Evolutionary conservation across 2,329 filamentous ascomycete species (phyloP), one percentile per base, ranked within the genome.

Genomic region (Paecilomyces niveus): DNA sequence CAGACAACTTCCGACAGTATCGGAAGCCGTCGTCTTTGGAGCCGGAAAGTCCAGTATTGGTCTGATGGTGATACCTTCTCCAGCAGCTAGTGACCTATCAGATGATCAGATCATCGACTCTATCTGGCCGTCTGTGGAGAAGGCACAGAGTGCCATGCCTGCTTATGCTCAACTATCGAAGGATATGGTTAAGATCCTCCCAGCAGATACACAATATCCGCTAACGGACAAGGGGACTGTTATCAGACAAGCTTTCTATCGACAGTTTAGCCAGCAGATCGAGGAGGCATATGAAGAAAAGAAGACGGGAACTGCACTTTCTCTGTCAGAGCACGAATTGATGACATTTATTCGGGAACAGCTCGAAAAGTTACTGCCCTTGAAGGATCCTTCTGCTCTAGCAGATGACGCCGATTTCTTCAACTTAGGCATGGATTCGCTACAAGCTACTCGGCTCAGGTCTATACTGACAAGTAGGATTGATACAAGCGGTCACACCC

Each of bases 401-500:
- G 52, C 67, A 9, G 64, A 73, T 53, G 78, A 80, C 18, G 76
- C 79, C 0, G 85, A 88, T 65, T 83, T 88, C 64, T 88, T 87
- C 64, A 71, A 76, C 0, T 70, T 78, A 0, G 85, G 85, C 0
- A 73, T 86, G 1, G 85, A 87, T 66, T 84, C 80, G 53, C 68
- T 87, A 26, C 81, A 85, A 61, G 80, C 83, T 1, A 83, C 85
- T 29, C 78, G 80, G 56, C 78, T 85, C 58, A 78, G 85, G 61
- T 76, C 76, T 15, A 69, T 74, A 1, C 80, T 88, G 29, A 70
- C 82, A 56, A 78, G 78, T 11, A 74, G 79, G 0, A 65, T 87
- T 1, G 76, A 84, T 26, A 64, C 84, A 1, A 74, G 76, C 1
- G 78, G 78, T 0, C 71, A 76, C 13, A 68, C 73, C 9, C 67